Base-by-base conservation (phyloP, 2,329 filamentous ascomycete genomes). In the Colletotrichum euphorbiae region DNA sequence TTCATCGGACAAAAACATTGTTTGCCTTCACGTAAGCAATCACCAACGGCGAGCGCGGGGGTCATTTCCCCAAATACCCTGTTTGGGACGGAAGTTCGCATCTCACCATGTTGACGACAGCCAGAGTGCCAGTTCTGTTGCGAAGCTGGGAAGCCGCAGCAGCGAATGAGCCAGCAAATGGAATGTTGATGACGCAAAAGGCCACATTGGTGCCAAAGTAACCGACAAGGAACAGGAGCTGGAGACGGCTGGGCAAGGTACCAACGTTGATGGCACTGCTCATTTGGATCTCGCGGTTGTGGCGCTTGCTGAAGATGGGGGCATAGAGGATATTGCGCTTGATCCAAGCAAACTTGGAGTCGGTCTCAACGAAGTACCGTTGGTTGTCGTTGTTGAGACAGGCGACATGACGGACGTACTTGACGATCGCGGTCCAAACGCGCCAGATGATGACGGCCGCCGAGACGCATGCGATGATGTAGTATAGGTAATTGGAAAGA, bases 351-450 rank as follows among this genome's bases (percentile, higher is more conserved):
- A 81, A 78, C 46, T 80, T 82, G 13, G 76, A 72, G 6, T 83
- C 83, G 6, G 91, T 85, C 24, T 83, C 81, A 51, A 90, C 86
- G 76, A 94, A 97, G 81, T 93, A 97, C 69, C 87, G 85, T 78
- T 97, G 94, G 1, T 85, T 90, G 71, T 93, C 91, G 80, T 93
- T 93, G 80, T 87, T 90, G 72, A 97, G 85, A 74, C 90, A 93
- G 46, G 91, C 86, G 50, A 97, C 84, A 28, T 87, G 90, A 71
- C 94, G 89, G 42, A 94, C 82, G 75, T 96, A 91, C 72, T 86
- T 88, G 66, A 87, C 82, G 64, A 91, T 80, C 62, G 86, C 84
- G 57, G 89, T 84, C 62, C 83, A 79, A 70, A 90, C 77, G 69
- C 91, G 89, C 87, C 93, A 95, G 70, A 90, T 73, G 71, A 92